A percentile compares a stretch with the other conserved stretches of the same genome.
Evolutionary conservation across 2,329 filamentous ascomycete species (phyloP).

Genomic region (Colletotrichum sp.): DNA sequence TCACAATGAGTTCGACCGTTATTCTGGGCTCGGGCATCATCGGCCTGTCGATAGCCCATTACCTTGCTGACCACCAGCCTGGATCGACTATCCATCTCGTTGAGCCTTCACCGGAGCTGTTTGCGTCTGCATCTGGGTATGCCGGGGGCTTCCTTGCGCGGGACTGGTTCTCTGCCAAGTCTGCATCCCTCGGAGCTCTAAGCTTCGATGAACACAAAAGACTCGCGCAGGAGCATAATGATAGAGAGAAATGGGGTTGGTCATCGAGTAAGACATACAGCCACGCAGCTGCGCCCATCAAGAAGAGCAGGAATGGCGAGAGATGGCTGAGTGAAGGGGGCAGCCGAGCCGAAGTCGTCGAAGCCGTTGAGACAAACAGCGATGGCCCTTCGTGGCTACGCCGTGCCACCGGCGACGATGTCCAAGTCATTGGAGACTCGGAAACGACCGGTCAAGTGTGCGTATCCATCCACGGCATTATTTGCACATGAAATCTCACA

Average conservation of each 20-base stretch:
- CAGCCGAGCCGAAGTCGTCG: conserved; percentile 62
- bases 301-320: conserved; percentile 50
- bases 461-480: conserved; percentile 32
- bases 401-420: conserved; percentile 54
- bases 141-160: conserved; percentile 76
- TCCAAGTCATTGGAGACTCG: conserved; percentile 67
- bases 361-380: conserved; percentile 32
- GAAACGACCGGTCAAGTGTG: conserved; percentile 70
- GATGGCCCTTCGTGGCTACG: conserved; percentile 64
- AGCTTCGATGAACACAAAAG: conserved; percentile 73
- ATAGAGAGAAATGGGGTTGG: conserved; percentile 58
- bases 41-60: conserved; percentile 74
- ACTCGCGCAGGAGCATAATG: conserved; percentile 65
- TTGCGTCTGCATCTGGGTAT: conserved; percentile 75
- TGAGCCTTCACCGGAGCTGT: conserved; percentile 59
- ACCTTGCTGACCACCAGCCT: conserved; percentile 60
- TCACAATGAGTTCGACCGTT: conserved; percentile 57
- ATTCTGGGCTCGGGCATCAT: conserved; percentile 76
- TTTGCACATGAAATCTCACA: background rate
- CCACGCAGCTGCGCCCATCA: conserved; percentile 40
- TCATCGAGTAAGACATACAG: conserved; percentile 63
- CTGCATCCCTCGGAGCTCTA: conserved; percentile 65
- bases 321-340: conserved; percentile 72
- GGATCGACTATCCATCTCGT: conserved; percentile 50
- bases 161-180: conserved; percentile 71